Conservation (phyloP, 2,329 filamentous ascomycete genomes). For the Penicillium occitanis region DNA sequence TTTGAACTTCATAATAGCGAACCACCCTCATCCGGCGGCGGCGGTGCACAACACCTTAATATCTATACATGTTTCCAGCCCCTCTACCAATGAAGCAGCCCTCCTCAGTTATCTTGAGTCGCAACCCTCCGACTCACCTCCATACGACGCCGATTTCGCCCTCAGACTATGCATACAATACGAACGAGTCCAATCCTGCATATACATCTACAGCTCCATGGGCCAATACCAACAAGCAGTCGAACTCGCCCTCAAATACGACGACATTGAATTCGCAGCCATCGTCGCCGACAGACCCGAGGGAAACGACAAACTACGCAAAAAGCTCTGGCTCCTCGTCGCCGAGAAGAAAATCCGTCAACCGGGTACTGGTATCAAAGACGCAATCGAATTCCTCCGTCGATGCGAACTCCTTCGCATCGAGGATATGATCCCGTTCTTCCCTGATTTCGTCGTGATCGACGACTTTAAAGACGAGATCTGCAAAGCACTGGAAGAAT, state of each 20-base stretch:
- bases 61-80: slow-evolving; percentile 87
- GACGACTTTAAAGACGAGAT: slow-evolving; percentile 99
- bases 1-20: slow-evolving; percentile 85
- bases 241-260: slow-evolving; percentile 83
- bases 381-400: slow-evolving; percentile 89
- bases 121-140: slow-evolving; percentile 79
- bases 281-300: slow-evolving; percentile 82
- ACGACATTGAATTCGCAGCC: slow-evolving; percentile 84
- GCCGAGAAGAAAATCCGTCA: slow-evolving; percentile 86
- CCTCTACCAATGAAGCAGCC: slow-evolving; percentile 78
- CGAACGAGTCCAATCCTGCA: slow-evolving; percentile 86
- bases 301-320: slow-evolving; percentile 75
- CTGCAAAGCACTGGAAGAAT: slow-evolving; percentile 87
- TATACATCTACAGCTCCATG: slow-evolving; percentile 98
- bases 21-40: slow-evolving; percentile 72
- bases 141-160: slow-evolving; percentile 94
- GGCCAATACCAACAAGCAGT: slow-evolving; percentile 91
- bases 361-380: slow-evolving; percentile 81
- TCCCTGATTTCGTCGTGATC: slow-evolving; percentile 97
- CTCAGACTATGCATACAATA: slow-evolving; percentile 93
- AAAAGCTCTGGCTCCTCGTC: slow-evolving; percentile 93
- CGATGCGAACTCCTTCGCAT: slow-evolving; percentile 90
- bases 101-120: slow-evolving; percentile 86
- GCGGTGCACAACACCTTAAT: slow-evolving; percentile 97
- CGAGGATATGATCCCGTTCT: slow-evolving; percentile 96